Evolutionary conservation across 179 eudicot species (phyloP), one percentile per base, ranked within the genome.

Genomic region (Corrigiola litoralis): DNA sequence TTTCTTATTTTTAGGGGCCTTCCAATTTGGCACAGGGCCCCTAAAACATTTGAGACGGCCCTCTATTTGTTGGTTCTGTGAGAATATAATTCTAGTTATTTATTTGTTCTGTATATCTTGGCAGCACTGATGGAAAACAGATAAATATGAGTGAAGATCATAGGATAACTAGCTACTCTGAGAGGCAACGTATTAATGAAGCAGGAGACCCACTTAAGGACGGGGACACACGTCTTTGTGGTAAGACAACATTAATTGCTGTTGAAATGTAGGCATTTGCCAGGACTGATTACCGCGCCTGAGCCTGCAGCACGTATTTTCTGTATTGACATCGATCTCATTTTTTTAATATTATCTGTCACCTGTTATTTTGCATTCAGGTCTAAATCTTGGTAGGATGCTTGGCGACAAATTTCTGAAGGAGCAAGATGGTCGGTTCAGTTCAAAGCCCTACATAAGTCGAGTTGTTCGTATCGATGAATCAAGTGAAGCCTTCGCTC

Each of bases 401-500:
- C 88, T 95, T 59, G 99, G 97, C 69, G 99, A 95, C 84, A 95
- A 95, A 69, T 95, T 79, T 79, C 81, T 95, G 32, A 95, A 95
- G 76, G 92, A 91, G 82, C 99, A 95, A 68, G 99, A 95, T 67
- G 66, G 77, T 73, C 92, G 99, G 38, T 88, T 95, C 76, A 95
- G 96, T 74, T 77, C 95, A 67, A 78, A 81, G 63, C 99, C 99
- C 44, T 95, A 83, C 52, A 79, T 87, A 29, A 95, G 99, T 79
- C 82, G 76, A 77, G 99, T 74, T 29, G 86, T 82, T 66, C 76
- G 66, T 31, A 78, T 95, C 71, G 72, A 73, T 72, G 81, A 74
- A 76, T 74, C 70, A 72, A 95, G 82, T 66, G 68, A 69, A 44
- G 85, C 80, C 55, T 91, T 85, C 74, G 92, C 92, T 1, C 59